Evolutionary conservation across 805 yeast species (phyloP).

Genomic region (Lipomyces orientalis): DNA sequence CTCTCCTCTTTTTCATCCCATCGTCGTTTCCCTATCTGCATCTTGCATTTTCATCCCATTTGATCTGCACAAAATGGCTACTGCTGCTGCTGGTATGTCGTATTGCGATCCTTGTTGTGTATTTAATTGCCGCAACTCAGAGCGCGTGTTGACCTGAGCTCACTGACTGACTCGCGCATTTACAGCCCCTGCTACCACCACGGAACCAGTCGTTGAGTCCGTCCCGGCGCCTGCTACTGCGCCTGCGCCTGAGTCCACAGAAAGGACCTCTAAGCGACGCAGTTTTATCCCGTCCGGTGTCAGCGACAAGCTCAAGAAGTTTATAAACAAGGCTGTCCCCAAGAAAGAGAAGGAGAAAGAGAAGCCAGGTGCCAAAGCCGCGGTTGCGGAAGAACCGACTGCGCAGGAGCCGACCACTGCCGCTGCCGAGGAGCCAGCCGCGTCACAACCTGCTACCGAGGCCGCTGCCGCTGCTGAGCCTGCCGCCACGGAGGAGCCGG

Average conservation of each 20-base stretch:
- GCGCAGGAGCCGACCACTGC: slow-evolving; percentile 12
- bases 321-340: slow-evolving; percentile 27
- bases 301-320: slow-evolving; percentile 32
- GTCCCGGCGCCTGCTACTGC: slow-evolving; percentile 11
- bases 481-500: slow-evolving; percentile 13
- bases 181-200: slow-evolving; percentile 7
- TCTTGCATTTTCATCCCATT: neutral
- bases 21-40: neutral
- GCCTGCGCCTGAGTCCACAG: slow-evolving; percentile 19
- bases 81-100: slow-evolving; percentile 3
- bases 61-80: slow-evolving; percentile 4
- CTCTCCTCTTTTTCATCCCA: neutral
- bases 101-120: neutral
- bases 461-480: slow-evolving; percentile 14
- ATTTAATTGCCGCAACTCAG: neutral
- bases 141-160: neutral
- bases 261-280: slow-evolving; percentile 26
- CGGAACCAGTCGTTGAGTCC: slow-evolving; percentile 20
- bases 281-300: slow-evolving; percentile 33
- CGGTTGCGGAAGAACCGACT: slow-evolving; percentile 12
- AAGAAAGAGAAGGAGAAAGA: slow-evolving; percentile 15
- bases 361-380: slow-evolving; percentile 8
- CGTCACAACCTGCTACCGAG: slow-evolving; percentile 25
- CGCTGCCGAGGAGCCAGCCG: slow-evolving; percentile 14
- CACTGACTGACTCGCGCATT: slow-evolving; percentile 1